Evolutionary conservation across 2,329 filamentous ascomycete species (phyloP), one percentile per base, ranked within the genome.

Genomic region (Rhexocercosporidium sp.): DNA sequence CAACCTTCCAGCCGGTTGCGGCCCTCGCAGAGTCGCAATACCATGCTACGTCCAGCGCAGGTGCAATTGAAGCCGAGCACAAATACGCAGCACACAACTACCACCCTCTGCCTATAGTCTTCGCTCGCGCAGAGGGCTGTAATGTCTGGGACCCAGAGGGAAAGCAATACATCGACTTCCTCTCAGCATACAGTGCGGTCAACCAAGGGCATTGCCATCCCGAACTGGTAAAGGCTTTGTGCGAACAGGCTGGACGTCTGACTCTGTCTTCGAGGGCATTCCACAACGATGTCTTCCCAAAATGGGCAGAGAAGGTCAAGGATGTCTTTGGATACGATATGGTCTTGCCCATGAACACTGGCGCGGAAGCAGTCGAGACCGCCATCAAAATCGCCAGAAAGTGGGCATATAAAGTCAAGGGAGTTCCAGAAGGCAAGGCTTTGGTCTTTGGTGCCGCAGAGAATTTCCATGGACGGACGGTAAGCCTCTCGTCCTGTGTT

Each of bases 191-290:
- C 86, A 96, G 92, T 74, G 96, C 96, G 69, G 94, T 98, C 78
- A 98, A 98, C 84, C 95, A 98, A 82, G 95, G 95, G 70, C 95
- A 99, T 81, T 98, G 95, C 82, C 95, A 99, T 82, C 96, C 96
- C 5, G 94, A 97, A 82, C 89, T 98, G 66, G 90, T 99, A 78
- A 94, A 95, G 80, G 92, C 94, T 16, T 84, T 99, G 69, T 89
- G 89, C 44, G 93, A 97, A 72, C 96, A 99, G 83, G 96, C 96
- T 57, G 88, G 90, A 72, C 91, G 94, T 46, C 83, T 98, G 77
- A 97, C 95, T 0, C 88, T 98, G 73, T 97, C 93, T 81, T 97
- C 94, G 69, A 89, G 95, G 69, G 96, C 96, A 61, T 99, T 98
- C 83, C 91, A 98, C 86, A 99, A 98, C 79, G 95, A 98, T 83